phyloP scores from a whole-genome alignment of 768 basidiomycete genomes.

The Mycena epipterygia region DNA sequence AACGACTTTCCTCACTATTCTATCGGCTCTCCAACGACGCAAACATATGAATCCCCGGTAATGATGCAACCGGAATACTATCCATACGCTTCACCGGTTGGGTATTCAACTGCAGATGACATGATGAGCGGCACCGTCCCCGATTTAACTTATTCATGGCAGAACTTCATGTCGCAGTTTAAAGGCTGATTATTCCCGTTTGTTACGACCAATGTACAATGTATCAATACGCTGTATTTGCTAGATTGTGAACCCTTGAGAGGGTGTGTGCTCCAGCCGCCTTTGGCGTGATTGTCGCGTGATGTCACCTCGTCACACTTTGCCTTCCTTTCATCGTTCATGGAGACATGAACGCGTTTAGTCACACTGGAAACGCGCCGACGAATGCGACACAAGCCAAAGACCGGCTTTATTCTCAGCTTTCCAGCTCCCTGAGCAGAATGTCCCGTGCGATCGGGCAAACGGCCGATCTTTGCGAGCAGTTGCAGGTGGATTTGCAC shows the following conservation, averaged over 20 bases:
- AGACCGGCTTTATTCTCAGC: conserved; percentile 84
- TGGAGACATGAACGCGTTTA: conserved; percentile 26
- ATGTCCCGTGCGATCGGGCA: conserved; percentile 78
- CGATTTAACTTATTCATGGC: conserved; percentile 61
- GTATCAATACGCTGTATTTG: conserved; percentile 24
- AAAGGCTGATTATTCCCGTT: conserved; percentile 38
- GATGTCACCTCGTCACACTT: background rate
- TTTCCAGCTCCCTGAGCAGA: conserved; percentile 75
- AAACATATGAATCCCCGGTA: conserved; percentile 46
- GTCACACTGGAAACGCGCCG: conserved; percentile 46
- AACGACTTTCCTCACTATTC: conserved; percentile 37
- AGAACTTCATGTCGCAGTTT: conserved; percentile 62
- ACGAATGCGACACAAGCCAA: conserved; percentile 83
- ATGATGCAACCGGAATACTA: conserved; percentile 43
- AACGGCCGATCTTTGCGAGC: conserved; percentile 84
- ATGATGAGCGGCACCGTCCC: conserved; percentile 44
- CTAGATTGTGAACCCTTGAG: background rate
- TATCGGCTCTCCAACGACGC: conserved; percentile 29
- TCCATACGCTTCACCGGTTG: conserved; percentile 28
- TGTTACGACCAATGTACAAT: conserved; percentile 1
- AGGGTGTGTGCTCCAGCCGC: too few relatives aligned
- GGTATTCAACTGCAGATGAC: conserved; percentile 28
- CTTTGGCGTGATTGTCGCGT: background rate
- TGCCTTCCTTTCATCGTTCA: background rate
- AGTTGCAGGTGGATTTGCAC: conserved; percentile 80